Evolutionary conservation across 352 stramenopile species (phyloP).

Genomic region (Globisporangium solare): DNA sequence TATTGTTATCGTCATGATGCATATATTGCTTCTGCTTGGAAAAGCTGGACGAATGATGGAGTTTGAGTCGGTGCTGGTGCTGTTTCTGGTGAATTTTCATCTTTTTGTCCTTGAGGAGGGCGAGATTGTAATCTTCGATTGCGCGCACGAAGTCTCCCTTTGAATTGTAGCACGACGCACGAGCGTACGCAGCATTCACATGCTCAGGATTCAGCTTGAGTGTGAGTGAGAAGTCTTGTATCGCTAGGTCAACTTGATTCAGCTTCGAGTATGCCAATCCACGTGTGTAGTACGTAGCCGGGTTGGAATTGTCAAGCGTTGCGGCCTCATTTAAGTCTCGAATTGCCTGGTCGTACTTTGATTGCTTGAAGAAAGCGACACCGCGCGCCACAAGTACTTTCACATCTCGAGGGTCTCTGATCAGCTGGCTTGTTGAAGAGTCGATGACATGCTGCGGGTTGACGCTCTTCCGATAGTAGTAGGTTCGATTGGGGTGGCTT

Average conservation of each 20-base stretch:
- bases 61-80: constrained; percentile 33
- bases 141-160: constrained; percentile 79
- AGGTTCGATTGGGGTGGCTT: constrained; percentile 63
- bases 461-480: constrained; percentile 69
- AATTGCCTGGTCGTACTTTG: constrained; percentile 45
- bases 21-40: constrained; percentile 28
- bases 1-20: constrained; percentile 24
- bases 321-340: constrained; percentile 48
- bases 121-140: constrained; percentile 90
- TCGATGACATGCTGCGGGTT: constrained; percentile 78
- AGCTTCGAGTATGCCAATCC: constrained; percentile 70
- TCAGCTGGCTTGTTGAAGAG: constrained; percentile 61
- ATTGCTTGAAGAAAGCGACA: constrained; percentile 77
- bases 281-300: constrained; percentile 63
- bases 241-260: constrained; percentile 63
- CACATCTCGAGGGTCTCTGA: constrained; percentile 44
- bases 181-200: constrained; percentile 83
- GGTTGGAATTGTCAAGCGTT: constrained; percentile 38
- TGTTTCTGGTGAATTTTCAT: constrained; percentile 21
- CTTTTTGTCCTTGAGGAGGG: constrained; percentile 75
- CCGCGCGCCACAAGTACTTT: constrained; percentile 72
- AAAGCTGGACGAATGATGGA: constrained; percentile 17
- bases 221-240: constrained; percentile 71
- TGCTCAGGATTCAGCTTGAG: constrained; percentile 82
- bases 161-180: constrained; percentile 84